These are phyloP conservation scores for Alternaria panax DNA, from an alignment of 2,329 filamentous ascomycete genomes.

Conservation along the genomic window DNA sequence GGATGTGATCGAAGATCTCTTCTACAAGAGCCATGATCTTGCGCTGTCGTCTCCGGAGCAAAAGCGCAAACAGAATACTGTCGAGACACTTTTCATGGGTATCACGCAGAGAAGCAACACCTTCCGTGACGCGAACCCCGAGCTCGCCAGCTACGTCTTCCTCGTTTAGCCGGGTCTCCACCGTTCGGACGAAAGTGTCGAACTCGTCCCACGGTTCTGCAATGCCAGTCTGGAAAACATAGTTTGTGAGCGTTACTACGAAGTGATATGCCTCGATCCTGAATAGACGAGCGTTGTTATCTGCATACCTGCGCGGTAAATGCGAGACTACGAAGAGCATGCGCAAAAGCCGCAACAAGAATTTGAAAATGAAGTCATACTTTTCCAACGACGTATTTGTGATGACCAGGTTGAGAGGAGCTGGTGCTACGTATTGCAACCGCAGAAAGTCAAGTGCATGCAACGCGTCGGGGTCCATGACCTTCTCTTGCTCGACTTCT, in stretches of 20 bases:
- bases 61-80: conserved; percentile 74
- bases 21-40: conserved; percentile 77
- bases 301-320: conserved; percentile 41
- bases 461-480: conserved; percentile 81
- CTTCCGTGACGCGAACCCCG: conserved; percentile 58
- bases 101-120: conserved; percentile 71
- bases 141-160: conserved; percentile 55
- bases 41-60: conserved; percentile 77
- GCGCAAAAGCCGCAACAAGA: conserved; percentile 77
- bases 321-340: conserved; percentile 74
- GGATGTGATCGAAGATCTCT: conserved; percentile 75
- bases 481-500: conserved; percentile 78
- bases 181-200: conserved; percentile 67
- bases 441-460: conserved; percentile 93
- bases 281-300: conserved; percentile 56
- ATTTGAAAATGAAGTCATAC: conserved; percentile 85
- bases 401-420: conserved; percentile 75
- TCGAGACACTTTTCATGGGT: conserved; percentile 78
- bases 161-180: conserved; percentile 65
- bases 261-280: conserved; percentile 82
- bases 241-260: conserved; percentile 72
- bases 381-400: conserved; percentile 73
- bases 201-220: conserved; percentile 76
- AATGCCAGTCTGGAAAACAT: conserved; percentile 83
- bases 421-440: conserved; percentile 80